Conservation (phyloP, 163 green algal species). For the Smithsoniella earleae region DNA sequence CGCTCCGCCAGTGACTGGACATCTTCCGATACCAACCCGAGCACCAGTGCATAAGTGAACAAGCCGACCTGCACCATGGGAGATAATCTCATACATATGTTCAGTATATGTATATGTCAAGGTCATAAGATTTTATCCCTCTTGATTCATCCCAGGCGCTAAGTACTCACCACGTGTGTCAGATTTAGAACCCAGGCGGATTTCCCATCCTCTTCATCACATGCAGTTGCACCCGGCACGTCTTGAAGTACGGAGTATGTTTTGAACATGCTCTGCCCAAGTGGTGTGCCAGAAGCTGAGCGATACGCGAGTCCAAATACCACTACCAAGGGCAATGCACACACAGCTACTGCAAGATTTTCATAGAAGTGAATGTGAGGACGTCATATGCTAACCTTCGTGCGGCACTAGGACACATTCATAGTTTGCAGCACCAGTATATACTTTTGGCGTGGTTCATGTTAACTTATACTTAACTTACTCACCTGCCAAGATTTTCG, state of each 20-base stretch:
- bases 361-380: too few species aligned
- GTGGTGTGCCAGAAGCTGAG: not conserved
- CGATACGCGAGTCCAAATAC: not conserved
- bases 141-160: too few species aligned
- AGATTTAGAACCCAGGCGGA: not conserved
- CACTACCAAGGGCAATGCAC: not conserved
- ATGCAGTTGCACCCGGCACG: not conserved
- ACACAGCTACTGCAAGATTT: not conserved
- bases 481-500: slow-evolving; percentile 2
- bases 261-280: not conserved
- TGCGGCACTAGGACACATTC: too few species aligned
- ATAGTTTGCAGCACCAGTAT: too few species aligned
- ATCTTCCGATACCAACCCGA: slow-evolving; percentile 7
- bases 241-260: slow-evolving; percentile 1
- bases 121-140: too few species aligned
- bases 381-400: too few species aligned
- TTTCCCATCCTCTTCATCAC: not conserved
- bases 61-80: not conserved
- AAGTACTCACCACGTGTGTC: too few species aligned
- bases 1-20: not conserved
- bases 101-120: too few species aligned
- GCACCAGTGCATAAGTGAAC: slow-evolving; percentile 15
- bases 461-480: too few species aligned
- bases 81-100: too few species aligned
- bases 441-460: too few species aligned